Evolutionary conservation across 2,329 filamentous ascomycete genomes (phyloP), one percentile per base, ranked within the genome.

Genomic region (Cladosporium colombiae): DNA sequence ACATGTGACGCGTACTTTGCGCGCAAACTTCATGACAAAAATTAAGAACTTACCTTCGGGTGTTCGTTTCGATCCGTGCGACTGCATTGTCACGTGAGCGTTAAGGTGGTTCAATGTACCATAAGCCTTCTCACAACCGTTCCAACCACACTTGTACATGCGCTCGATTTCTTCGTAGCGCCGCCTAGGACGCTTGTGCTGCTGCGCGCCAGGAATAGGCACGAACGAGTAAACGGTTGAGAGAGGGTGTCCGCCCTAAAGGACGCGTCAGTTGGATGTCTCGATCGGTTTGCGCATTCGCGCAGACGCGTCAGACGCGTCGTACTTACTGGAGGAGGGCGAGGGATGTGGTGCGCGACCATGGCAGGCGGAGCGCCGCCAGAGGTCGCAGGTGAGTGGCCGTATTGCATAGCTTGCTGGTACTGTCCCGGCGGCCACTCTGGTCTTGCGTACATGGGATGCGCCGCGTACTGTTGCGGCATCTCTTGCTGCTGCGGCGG

Each of bases 141-240:
- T 94, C 92, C 93, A 98, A 29, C 94, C 95, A 76, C 95, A 99
- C 80, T 98, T 98, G 84, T 99, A 98, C 95, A 99, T 98, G 76
- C 95, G 89, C 82, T 99, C 95, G 73, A 99, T 99, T 78, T 99
- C 95, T 80, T 99, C 95, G 74, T 97, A 99, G 63, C 95, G 88
- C 74, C 95, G 86, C 70, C 95, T 88, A 14, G 95, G 95, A 66
- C 95, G 88, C 83, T 99, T 99, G 79, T 98, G 94, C 78, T 99
- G 95, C 77, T 97, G 93, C 14, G 94, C 92, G 69, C 95, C 95
- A 1, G 95, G 95, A 74, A 98, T 98, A 0, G 95, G 94, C 35
- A 98, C 95, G 75, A 99, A 98, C 0, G 93, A 97, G 78, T 98
- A 98, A 49, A 99, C 94, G 86, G 97, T 85, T n/a, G 81, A 85